phyloP scores from a whole-genome alignment of 495 filamentous ascomycete genomes.

The Aspergillus coremiiformis region DNA sequence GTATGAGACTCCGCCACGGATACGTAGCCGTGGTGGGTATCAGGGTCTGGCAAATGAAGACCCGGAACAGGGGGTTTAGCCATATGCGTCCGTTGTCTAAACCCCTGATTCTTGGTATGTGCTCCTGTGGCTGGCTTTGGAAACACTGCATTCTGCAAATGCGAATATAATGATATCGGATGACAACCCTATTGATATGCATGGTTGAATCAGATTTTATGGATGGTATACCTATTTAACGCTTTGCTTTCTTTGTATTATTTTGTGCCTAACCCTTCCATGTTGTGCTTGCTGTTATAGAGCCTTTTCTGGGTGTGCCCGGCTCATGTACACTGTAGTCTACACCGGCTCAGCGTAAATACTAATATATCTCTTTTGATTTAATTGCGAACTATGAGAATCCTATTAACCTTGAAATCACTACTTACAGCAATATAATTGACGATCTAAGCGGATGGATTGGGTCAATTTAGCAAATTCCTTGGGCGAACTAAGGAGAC shows the following conservation, averaged over 20 bases:
- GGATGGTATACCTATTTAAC: not conserved
- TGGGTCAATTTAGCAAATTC: too few species aligned
- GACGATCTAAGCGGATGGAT: too few species aligned
- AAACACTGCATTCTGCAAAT: not conserved
- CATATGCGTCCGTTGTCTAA: not conserved
- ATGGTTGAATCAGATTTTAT: not conserved
- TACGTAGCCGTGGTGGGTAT: conserved; percentile 42
- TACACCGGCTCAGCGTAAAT: too few species aligned
- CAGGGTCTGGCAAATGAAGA: conserved; percentile 38
- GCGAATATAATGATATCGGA: conserved; percentile 3
- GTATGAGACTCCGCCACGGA: conserved; percentile 74
- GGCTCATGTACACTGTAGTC: not conserved
- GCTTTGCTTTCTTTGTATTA: not conserved
- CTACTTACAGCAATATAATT: too few species aligned
- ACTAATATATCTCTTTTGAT: not conserved
- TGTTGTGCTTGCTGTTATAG: not conserved
- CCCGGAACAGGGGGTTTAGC: conserved; percentile 25
- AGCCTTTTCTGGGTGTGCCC: not conserved
- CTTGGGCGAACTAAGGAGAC: too few species aligned
- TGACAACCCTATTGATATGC: not conserved
- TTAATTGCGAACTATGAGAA: too few species aligned
- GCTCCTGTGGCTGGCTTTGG: not conserved
- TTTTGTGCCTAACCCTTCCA: not conserved
- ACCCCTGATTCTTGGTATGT: not conserved
- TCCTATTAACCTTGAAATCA: too few species aligned